Evolutionary conservation across 331 rosid genomes (phyloP), one percentile per base, ranked within the genome.

Genomic region (Malus hybrid): DNA sequence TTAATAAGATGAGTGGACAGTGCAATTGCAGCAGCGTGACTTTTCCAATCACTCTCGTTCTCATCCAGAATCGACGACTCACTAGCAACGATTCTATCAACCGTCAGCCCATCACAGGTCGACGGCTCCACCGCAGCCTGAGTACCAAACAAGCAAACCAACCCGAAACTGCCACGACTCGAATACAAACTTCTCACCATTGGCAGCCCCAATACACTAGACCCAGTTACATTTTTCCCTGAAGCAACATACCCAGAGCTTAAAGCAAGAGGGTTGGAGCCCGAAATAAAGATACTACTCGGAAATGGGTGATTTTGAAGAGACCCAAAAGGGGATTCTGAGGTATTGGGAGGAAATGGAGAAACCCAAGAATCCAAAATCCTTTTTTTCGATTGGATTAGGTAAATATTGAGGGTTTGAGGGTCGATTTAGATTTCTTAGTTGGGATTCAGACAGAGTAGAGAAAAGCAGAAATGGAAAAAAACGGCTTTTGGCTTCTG

Each of bases 21-120:
- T 33, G 99, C 97, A 61, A 95, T 75, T 14, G 97, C 93, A 19
- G 93, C 28, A 50, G 96, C 97, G 36, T 95, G 97, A 72, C 97
- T 95, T 87, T 84, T 95, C 99, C 99, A 95, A 78, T 92, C 96
- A 46, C 82, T 70, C 65, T 95, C 93, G 60, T 82, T 78, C 77
- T 90, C 93, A 7, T 84, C 86, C 0, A 89, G 86, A 78, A 92
- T 89, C 39, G 76, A 16, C 97, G 97, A 95, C 73, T 86, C 85
- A 31, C 73, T 77, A 28, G 87, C 82, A 6, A 95, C 60, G 65
- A 92, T 92, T 72, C 87, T 81, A 33, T 89, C 86, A 28, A 88
- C 91, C 0, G 99, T 92, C 61, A 94, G 91, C 71, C 96, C 97
- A 68, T 89, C 97, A 1, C 91, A 84, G 59, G 93, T 90, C 63